A percentile compares a stretch with the other conserved stretches of the same genome.
phyloP scores from a whole-genome alignment of 495 filamentous ascomycete genomes.

The Penicillium pulvis region DNA sequence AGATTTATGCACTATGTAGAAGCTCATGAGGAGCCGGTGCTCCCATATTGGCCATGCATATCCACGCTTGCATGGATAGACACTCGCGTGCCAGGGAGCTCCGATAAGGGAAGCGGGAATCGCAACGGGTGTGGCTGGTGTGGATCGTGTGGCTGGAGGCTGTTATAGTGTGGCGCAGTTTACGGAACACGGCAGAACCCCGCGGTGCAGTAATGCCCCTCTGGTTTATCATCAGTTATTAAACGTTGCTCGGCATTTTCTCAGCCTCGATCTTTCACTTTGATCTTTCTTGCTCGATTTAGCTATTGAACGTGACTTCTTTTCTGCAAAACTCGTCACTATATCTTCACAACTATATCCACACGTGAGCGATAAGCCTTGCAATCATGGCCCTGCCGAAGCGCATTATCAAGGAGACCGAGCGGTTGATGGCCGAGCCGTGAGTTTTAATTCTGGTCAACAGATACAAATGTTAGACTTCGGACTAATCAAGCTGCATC shows the following conservation, averaged over 20 bases:
- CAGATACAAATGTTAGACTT: neutral
- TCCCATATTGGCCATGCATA: slow-evolving; percentile 3
- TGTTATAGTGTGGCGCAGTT: slow-evolving; percentile 4
- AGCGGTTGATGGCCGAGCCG: slow-evolving; percentile 96
- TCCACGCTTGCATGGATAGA: slow-evolving; percentile 5
- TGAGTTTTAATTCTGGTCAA: slow-evolving; percentile 47
- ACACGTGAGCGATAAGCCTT: slow-evolving; percentile 17
- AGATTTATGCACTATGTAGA: neutral
- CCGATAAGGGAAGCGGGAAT: slow-evolving; percentile 18
- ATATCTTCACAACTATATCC: neutral
- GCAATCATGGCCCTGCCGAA: slow-evolving; percentile 78
- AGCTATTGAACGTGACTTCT: neutral
- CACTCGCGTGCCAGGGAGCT: slow-evolving; percentile 14
- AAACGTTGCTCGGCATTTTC: neutral
- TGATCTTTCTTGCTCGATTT: neutral
- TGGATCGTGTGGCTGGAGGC: slow-evolving; percentile 2
- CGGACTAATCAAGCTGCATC: neutral
- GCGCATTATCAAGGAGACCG: slow-evolving; percentile 97
- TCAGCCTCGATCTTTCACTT: neutral
- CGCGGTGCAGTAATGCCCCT: slow-evolving; percentile 30
- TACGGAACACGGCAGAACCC: slow-evolving; percentile 29
- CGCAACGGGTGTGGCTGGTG: slow-evolving; percentile 20
- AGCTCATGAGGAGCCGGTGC: neutral
- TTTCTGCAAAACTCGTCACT: slow-evolving; percentile 1
- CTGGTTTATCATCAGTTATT: slow-evolving; percentile 22